Evolutionary conservation across 768 basidiomycete genomes (phyloP), one percentile per base, ranked within the genome.

Genomic region (Dentipellis fragilis): DNA sequence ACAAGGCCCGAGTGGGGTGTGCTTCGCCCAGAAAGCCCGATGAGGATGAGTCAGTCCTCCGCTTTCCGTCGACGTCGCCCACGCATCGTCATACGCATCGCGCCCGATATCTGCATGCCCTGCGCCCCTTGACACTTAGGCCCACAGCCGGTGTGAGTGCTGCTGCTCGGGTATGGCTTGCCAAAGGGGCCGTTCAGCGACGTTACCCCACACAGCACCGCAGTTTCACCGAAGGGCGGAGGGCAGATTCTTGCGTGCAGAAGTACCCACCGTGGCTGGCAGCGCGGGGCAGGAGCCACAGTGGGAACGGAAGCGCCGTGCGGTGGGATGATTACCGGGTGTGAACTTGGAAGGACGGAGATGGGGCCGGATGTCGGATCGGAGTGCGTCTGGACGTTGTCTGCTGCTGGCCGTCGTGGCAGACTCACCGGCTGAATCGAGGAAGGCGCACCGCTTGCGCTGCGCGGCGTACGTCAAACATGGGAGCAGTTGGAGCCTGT

Each of bases 181-280:
- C 19, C 42, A 45, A 10, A 22, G 29, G 48, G 10, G 17, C 48
- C 10, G 22, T 14, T 1, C 17, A 49, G 48, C 48, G 48, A 49
- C 36, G 36, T 51, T 51, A 51, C 51, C 51, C 51, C 51, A 38
- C 51, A 51, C 51, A 38, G 37, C 51, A 51, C 35, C 51, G 51
- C 23, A 36, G 22, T 37, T 51, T 51, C 51, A 17, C 51, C 51
- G 51, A 49, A n/a, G 49, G 23, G 49, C 29, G 22, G 42, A 21
- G 42, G 21, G 22, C 48, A 29, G 48, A 23, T 17, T 19, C 48
- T 12, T 12, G 22, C 47, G 22, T 12, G n/a, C n/a, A 49, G 47
- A 49, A 49, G n/a, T 5, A 9, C 49, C 8, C 6, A 23, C 21
- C 34, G 29, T 38, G 17, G 19, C 17, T 35, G 51, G 51, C 35